A percentile compares a stretch with the other conserved stretches of the same genome.
Evolutionary conservation across 1,284 basidiomycete species (phyloP).

Genomic region (Apiotrichum gamsii): DNA sequence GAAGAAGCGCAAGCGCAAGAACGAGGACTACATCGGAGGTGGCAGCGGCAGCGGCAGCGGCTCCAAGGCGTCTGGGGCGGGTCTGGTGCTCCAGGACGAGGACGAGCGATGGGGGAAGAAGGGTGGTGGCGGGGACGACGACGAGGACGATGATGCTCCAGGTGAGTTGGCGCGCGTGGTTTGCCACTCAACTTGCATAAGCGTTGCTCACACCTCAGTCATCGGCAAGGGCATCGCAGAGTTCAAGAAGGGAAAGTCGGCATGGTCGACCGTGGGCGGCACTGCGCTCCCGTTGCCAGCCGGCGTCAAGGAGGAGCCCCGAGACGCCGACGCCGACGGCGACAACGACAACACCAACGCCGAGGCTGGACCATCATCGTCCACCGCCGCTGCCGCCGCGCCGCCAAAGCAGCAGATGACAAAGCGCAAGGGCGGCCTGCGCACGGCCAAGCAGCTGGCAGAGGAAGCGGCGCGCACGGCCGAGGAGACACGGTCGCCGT

Average conservation of each 20-base stretch:
- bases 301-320: slow-evolving; percentile 25
- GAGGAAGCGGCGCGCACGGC: slow-evolving; percentile 52
- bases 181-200: too few species aligned
- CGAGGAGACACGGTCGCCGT: slow-evolving; percentile 44
- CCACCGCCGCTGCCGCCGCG: neutral
- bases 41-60: slow-evolving; percentile 15
- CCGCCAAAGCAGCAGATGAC: slow-evolving; percentile 35
- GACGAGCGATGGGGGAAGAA: slow-evolving; percentile 49
- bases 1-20: slow-evolving; percentile 64
- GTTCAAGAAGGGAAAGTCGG: slow-evolving; percentile 37
- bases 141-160: slow-evolving; percentile 46
- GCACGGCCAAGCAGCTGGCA: slow-evolving; percentile 55
- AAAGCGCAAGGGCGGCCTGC: slow-evolving; percentile 61
- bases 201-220: slow-evolving; percentile 18
- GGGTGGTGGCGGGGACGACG: slow-evolving; percentile 27
- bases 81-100: slow-evolving; percentile 44
- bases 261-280: slow-evolving; percentile 35
- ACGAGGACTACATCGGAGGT: slow-evolving; percentile 48
- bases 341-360: too few species aligned
- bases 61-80: slow-evolving; percentile 12
- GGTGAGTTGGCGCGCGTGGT: slow-evolving; percentile 30
- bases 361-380: slow-evolving; percentile 9
- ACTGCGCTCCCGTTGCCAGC: slow-evolving; percentile 25
- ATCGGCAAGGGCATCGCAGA: slow-evolving; percentile 38
- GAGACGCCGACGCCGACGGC: slow-evolving; percentile 6